A percentile compares a stretch with the other conserved stretches of the same genome.
These are phyloP conservation scores for Trichoderma sp. DNA, from an alignment of 2,329 filamentous ascomycete genomes.

Conservation along the genomic window DNA sequence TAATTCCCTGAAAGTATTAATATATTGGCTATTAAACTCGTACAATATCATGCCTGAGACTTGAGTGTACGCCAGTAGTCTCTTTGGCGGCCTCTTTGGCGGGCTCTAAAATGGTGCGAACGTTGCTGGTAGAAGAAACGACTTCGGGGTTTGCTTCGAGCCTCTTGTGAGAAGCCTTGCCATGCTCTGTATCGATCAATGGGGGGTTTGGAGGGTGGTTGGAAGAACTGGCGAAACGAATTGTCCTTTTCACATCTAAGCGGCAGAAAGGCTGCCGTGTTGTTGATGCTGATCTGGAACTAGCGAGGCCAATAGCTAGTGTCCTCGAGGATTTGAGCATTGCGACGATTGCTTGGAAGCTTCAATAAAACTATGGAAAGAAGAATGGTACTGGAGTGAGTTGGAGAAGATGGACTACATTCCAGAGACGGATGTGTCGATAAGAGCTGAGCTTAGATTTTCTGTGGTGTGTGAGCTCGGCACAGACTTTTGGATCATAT, in stretches of 20 bases:
- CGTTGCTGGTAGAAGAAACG: conserved; percentile 58
- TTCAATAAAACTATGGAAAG: neutral
- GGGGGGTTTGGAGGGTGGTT: conserved; percentile 22
- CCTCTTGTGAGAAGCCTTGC: conserved; percentile 53
- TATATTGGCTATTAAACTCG: conserved; percentile 27
- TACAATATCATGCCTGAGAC: conserved; percentile 55
- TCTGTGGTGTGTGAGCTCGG: neutral
- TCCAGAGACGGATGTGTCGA: neutral
- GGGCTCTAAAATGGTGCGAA: conserved; percentile 47
- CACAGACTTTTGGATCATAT: neutral
- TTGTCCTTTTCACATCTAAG: neutral
- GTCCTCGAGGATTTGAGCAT: conserved; percentile 32
- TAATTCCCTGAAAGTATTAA: too few relatives aligned
- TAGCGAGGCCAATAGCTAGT: neutral
- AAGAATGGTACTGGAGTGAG: neutral
- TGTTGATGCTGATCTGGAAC: conserved; percentile 25
- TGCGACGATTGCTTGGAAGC: neutral
- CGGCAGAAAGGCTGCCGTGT: conserved; percentile 22
- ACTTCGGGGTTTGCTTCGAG: conserved; percentile 55
- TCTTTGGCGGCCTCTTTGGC: conserved; percentile 24
- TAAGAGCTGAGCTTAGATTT: neutral
- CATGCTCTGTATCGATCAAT: conserved; percentile 52
- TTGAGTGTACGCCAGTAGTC: conserved; percentile 31
- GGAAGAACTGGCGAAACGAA: conserved; percentile 12
- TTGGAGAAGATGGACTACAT: neutral